Evolutionary conservation across 2,329 filamentous ascomycete species (phyloP).

Genomic region (Penicillium polonicum): DNA sequence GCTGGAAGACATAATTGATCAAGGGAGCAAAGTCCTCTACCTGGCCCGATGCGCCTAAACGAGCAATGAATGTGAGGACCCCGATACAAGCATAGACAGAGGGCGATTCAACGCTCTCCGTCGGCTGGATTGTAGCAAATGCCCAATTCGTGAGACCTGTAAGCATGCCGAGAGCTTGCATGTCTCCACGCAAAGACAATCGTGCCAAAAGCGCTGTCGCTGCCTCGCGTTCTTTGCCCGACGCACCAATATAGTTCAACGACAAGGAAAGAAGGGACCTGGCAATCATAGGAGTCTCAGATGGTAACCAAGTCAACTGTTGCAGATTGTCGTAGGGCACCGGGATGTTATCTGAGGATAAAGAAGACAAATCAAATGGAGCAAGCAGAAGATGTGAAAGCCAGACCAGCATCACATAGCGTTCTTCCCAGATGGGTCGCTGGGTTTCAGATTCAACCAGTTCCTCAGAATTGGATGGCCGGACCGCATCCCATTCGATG

Average conservation of each 20-base stretch:
- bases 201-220: constrained; percentile 81
- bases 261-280: constrained; percentile 69
- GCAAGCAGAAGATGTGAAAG: constrained; percentile 77
- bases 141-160: constrained; percentile 69
- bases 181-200: constrained; percentile 79
- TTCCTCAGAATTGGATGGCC: constrained; percentile 14
- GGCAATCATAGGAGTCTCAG: constrained; percentile 66
- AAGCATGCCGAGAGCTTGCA: constrained; percentile 74
- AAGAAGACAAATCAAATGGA: constrained; percentile 85
- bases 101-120: constrained; percentile 36
- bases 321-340: constrained; percentile 36
- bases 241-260: constrained; percentile 66
- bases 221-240: constrained; percentile 86
- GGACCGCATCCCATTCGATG: constrained; percentile 54
- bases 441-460: constrained; percentile 22
- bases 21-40: constrained; percentile 71
- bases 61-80: constrained; percentile 74
- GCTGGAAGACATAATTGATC: constrained; percentile 64
- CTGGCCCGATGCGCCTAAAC: constrained; percentile 68
- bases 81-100: constrained; percentile 77
- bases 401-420: constrained; percentile 86
- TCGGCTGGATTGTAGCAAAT: constrained; percentile 57
- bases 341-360: constrained; percentile 58
- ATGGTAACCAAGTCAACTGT: constrained; percentile 49
- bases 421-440: constrained; percentile 76